A percentile compares a stretch with the other conserved stretches of the same genome.
These are phyloP conservation scores for Pinus taeda DNA, from an alignment of 75 land plant species.

Conservation along the genomic window DNA sequence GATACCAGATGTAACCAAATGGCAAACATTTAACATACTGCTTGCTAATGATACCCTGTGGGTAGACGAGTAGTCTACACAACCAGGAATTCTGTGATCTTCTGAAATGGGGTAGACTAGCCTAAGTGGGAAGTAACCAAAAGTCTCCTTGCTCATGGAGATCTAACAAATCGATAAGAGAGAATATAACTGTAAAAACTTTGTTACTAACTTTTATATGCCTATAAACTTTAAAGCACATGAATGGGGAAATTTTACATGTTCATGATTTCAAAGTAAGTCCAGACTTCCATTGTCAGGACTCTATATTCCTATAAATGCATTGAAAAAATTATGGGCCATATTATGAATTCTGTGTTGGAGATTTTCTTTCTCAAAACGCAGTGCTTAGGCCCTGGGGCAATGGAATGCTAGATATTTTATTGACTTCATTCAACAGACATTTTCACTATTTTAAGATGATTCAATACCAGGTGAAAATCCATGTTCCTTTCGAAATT, in stretches of 20 bases:
- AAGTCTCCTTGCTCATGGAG: too few relatives aligned
- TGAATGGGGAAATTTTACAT: neutral
- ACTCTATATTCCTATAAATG: neutral
- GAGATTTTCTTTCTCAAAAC: neutral
- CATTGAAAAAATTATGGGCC: neutral
- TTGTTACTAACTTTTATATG: too few relatives aligned
- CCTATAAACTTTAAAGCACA: too few relatives aligned
- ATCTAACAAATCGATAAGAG: too few relatives aligned
- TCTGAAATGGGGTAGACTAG: too few relatives aligned
- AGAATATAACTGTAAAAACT: too few relatives aligned
- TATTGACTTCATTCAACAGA: neutral
- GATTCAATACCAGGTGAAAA: constrained; percentile 48
- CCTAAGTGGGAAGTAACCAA: too few relatives aligned
- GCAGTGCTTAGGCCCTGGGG: neutral
- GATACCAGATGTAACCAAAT: too few relatives aligned
- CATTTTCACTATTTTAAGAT: neutral
- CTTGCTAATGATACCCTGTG: too few relatives aligned
- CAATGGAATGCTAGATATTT: neutral
- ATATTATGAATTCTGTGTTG: neutral
- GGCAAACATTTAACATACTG: too few relatives aligned
- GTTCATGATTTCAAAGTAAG: neutral
- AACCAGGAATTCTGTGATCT: too few relatives aligned
- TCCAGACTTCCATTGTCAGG: neutral
- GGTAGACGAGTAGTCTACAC: too few relatives aligned
- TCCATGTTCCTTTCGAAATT: constrained; percentile 43